Base-by-base conservation (phyloP, 495 filamentous ascomycete genomes). In the Xylaria acuta region DNA sequence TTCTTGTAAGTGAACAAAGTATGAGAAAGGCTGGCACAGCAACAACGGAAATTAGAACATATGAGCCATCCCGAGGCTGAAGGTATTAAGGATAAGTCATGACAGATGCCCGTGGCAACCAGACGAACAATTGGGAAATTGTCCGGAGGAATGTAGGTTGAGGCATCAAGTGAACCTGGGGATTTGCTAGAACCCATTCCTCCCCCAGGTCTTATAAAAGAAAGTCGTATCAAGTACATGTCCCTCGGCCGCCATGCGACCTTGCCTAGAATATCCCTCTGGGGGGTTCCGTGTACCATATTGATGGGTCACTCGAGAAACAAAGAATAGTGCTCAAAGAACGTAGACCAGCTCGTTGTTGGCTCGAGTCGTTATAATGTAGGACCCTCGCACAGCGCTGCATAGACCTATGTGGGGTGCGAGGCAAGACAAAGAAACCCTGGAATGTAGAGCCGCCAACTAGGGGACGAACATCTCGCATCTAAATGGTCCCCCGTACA, bases 1-100 rank as follows among this genome's bases (percentile, higher is more conserved):
- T 36, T 66, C 69, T 68, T 73, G 72, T 58, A 75, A 76, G 75
- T 80, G 77, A 80, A 80, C 76, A 80, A 79, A 79, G 75, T 72
- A 80, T 75, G 70, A 45, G 51, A 47, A 70, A 71, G 69, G 63
- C 72, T 80, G 79, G 71, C 75, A 76, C 75, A 67, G 77, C 79
- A 80, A 80, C 79, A 70, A 67, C 65, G 72, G 74, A 73, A 71
- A 80, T 76, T 70, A 64, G 64, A 75, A 74, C 69, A 76, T 74
- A 59, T 74, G 68, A 75, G 73, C 74, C 77, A 71, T 73, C 69
- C 54, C 62, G 43, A 79, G 77, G 76, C 76, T 78, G 67, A 66
- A 65, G 64, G 71, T 53, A 67, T 73, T 74, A 78, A 34, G 51
- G 67, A 60, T 56, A 69, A 74, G 70, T 78, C 76, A 79, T 78